Percentiles rank a stretch among this genome's conserved stretches.
Evolutionary conservation across 2,329 filamentous ascomycete genomes (phyloP).

Genomic region (Cladosporium sp.): DNA sequence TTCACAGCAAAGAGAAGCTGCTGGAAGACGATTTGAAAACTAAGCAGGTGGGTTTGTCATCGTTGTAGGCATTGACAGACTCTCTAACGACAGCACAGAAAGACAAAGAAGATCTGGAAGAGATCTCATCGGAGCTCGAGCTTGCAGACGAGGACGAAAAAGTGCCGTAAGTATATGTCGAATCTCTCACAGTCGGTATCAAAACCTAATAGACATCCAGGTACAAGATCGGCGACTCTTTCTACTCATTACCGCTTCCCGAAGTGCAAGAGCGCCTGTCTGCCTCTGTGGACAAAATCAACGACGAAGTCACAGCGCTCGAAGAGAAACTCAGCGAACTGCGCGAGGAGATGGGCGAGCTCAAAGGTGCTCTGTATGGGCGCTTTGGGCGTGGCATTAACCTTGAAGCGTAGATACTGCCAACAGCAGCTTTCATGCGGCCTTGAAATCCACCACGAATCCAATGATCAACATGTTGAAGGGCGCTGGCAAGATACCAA

Average conservation of each 20-base stretch:
- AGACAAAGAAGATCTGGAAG: constrained; percentile 96
- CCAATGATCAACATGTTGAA: neutral
- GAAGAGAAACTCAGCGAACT: constrained; percentile 71
- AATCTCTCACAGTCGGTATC: neutral
- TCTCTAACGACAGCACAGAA: constrained; percentile 55
- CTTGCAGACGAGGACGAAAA: constrained; percentile 91
- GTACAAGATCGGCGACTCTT: constrained; percentile 95
- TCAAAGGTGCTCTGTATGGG: constrained; percentile 90
- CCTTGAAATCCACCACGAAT: neutral
- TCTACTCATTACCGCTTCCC: constrained; percentile 75
- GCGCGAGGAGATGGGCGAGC: constrained; percentile 77
- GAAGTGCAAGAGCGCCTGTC: constrained; percentile 83
- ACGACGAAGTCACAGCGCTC: constrained; percentile 66
- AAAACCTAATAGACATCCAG: constrained; percentile 40
- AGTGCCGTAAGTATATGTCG: constrained; percentile 62
- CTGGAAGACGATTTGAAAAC: constrained; percentile 73
- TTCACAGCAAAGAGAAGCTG: constrained; percentile 77
- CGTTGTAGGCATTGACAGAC: neutral
- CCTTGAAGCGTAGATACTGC: constrained; percentile 64
- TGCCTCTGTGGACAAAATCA: constrained; percentile 63
- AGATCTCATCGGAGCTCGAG: constrained; percentile 84
- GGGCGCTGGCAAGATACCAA: constrained; percentile 2
- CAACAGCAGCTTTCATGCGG: neutral
- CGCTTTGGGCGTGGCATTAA: constrained; percentile 97
- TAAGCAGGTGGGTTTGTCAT: constrained; percentile 59